A percentile compares a stretch with the other conserved stretches of the same genome.
Evolutionary conservation across 2,329 filamentous ascomycete species (phyloP).

Genomic region (Ceratocystis albifundus): DNA sequence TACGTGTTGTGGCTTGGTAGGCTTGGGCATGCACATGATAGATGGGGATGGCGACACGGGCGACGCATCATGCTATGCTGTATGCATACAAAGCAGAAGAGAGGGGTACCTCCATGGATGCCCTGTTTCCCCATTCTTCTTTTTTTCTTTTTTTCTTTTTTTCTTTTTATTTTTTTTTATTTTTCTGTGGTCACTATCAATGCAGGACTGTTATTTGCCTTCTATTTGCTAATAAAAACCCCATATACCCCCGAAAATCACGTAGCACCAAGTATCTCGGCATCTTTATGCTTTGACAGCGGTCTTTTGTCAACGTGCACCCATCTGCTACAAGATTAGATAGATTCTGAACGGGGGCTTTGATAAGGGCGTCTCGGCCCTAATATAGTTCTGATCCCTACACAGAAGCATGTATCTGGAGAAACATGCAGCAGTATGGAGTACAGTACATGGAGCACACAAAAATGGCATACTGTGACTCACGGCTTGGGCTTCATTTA

Average conservation of each 20-base stretch:
- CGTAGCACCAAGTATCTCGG: neutral
- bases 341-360: too few species aligned
- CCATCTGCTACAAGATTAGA: neutral
- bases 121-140: neutral
- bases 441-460: neutral
- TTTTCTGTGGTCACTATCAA: neutral
- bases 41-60: neutral
- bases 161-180: neutral
- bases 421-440: neutral
- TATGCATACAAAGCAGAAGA: conserved; percentile 11
- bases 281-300: neutral
- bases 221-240: neutral
- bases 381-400: neutral
- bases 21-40: neutral
- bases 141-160: neutral
- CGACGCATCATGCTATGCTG: conserved; percentile 8
- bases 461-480: neutral
- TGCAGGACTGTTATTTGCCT: neutral
- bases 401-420: neutral
- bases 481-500: neutral
- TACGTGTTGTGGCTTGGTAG: neutral
- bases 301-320: neutral
- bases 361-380: neutral
- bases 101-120: neutral
- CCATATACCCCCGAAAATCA: neutral